Evolutionary conservation across 169 alveolate species (phyloP), one percentile per base, ranked within the genome.

Genomic region (Eimeria mitis): DNA sequence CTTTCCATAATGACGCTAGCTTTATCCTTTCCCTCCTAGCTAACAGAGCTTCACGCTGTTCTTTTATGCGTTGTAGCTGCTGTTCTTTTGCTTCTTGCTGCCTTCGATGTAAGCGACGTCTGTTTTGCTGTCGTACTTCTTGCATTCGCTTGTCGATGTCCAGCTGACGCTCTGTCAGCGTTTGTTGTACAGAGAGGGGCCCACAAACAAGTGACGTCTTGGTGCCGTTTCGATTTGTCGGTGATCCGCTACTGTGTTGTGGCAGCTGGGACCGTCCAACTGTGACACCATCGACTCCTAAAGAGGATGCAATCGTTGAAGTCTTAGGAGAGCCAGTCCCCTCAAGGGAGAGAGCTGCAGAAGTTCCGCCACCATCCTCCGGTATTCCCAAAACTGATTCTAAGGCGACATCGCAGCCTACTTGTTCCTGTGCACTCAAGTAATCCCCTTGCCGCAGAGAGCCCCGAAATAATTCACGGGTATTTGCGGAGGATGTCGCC

Each of bases 1-100:
- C 92, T 25, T 85, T 85, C 92, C 92, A 85, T 31, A 85, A 21
- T 25, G 92, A 85, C 16, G 92, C 92, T 19, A 85, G 92, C 70
- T 40, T 31, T 25, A 85, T 56, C 42, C 81, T 19, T 49, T 85
- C 75, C 14, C 63, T 85, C 61, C 92, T 85, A 42, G 92, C 92
- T 44, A 85, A 40, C 92, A 85, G 52, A 19, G 92, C 92, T 37
- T 59, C 92, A 25, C 79, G 92, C 9, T 85, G 92, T 71, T 85
- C 92, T 63, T 25, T 85, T 37, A 85, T 37, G 70, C 79, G 92
- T 40, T 85, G 81, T 28, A 61, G 79, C 40, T 85, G 92, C 63
- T 63, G 92, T 61, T 85, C 79, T 56, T 19, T 85, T 23, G 79
- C 92, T 31, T 85, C 92, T 42, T 63, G 92, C 31, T 85, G 92